Evolutionary conservation across 75 land plant species (phyloP).

Genomic region (Pinus taeda): DNA sequence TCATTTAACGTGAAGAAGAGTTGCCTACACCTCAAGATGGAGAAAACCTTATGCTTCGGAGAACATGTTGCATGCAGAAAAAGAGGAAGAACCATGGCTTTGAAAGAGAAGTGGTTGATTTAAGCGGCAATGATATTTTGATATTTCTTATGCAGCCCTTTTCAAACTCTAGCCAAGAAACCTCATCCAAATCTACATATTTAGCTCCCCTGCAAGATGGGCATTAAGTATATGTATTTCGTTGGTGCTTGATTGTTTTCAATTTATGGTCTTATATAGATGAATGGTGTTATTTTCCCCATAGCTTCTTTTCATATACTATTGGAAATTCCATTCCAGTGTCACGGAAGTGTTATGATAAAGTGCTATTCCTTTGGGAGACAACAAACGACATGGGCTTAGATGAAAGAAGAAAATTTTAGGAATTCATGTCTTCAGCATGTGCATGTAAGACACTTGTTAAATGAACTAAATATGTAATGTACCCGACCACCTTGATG

Average conservation of each 20-base stretch:
- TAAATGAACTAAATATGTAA: not conserved
- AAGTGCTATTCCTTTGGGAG: not conserved
- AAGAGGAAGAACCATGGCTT: too few species aligned
- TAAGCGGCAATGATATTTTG: too few species aligned
- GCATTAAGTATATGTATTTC: not conserved
- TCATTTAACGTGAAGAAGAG: not conserved
- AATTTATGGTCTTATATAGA: not conserved
- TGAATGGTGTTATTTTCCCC: not conserved
- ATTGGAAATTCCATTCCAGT: not conserved
- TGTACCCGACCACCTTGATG: too few species aligned
- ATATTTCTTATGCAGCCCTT: not conserved
- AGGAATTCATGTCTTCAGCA: not conserved
- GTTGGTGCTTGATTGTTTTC: not conserved
- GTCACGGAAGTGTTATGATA: too few species aligned
- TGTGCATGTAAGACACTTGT: not conserved
- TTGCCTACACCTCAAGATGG: too few species aligned
- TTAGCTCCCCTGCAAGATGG: not conserved
- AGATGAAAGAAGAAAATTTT: not conserved
- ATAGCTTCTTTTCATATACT: not conserved
- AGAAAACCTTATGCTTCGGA: too few species aligned
- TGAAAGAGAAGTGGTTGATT: too few species aligned
- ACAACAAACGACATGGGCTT: not conserved
- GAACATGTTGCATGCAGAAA: too few species aligned
- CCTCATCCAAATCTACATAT: not conserved
- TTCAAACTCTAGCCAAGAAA: not conserved